Base-by-base conservation (phyloP, 345 rosid genomes). In the Populus ilicifolia region DNA sequence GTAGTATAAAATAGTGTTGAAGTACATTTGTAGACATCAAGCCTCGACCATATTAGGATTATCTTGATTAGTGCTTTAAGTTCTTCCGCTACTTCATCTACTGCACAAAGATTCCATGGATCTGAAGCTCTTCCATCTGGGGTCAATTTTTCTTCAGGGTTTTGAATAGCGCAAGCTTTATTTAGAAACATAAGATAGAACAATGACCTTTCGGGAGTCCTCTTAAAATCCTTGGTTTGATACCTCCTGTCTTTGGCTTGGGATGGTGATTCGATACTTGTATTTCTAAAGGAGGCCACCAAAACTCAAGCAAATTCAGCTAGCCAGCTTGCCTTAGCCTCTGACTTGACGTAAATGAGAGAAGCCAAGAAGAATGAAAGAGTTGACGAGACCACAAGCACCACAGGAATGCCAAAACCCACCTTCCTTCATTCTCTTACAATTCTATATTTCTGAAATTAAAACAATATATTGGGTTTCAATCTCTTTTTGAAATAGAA, bases 21-120 rank as follows among this genome's bases (percentile, higher is more conserved):
- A 33, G 20, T 27, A 78, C 30, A 25, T 74, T 77, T 29, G 83
- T 68, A 48, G 80, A 35, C 12, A 74, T 6, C 41, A 89, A 80
- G 25, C 85, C 82, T 54, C 87, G 89, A 88, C 87, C 89, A 86
- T 8, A 86, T 62, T 8, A 85, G 89, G 27, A 86, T 48, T 61
- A 87, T 70, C 54, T 23, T 82, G 69, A 89, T 80, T 7, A 89
- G 73, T 74, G 87, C 79, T 81, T 89, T 87, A 27, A 89, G 75
- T 66, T 86, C 89, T 73, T 86, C 90, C n/a, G n/a, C n/a, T 18
- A 83, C 89, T 85, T 88, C 89, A 63, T 88, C 83, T 6, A 80
- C 75, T 4, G 84, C 80, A 71, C 89, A 88, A 35, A 85, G 84
- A 67, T 70, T 84, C 90, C 89, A 85, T 17, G 83, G 82, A 69